Conservation (phyloP, 768 basidiomycete genomes). For the Suillus subaureus region DNA sequence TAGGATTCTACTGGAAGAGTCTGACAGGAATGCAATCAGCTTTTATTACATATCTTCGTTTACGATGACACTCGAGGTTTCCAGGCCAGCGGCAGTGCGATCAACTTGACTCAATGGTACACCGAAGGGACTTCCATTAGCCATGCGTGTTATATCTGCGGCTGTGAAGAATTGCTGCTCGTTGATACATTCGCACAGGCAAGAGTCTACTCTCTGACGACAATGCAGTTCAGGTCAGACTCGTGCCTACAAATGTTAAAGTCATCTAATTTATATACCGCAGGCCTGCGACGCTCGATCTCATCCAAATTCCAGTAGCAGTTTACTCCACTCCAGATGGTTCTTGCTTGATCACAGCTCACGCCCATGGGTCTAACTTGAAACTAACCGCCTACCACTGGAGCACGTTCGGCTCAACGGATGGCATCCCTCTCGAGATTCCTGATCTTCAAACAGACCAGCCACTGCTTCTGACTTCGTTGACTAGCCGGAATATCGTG, state of each 20-base stretch:
- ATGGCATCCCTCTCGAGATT: slow-evolving; percentile 43
- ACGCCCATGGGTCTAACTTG: slow-evolving; percentile 20
- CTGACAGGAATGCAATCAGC: slow-evolving; percentile 22
- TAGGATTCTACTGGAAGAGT: not conserved
- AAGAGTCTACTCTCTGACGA: slow-evolving; percentile 54
- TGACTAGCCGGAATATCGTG: slow-evolving; percentile 42
- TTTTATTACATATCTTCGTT: slow-evolving; percentile 45
- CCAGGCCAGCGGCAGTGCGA: slow-evolving; percentile 41
- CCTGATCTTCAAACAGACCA: slow-evolving; percentile 25
- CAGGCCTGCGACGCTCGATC: slow-evolving; percentile 48
- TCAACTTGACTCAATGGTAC: slow-evolving; percentile 50
- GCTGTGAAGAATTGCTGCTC: slow-evolving; percentile 54
- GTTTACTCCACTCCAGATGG: slow-evolving; percentile 56
- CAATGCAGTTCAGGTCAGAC: slow-evolving; percentile 54
- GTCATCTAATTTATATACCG: not conserved
- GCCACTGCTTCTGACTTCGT: slow-evolving; percentile 42
- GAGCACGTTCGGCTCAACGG: slow-evolving; percentile 54
- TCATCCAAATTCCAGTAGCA: slow-evolving; percentile 37
- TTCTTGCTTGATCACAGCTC: slow-evolving; percentile 47
- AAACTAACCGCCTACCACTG: slow-evolving; percentile 51
- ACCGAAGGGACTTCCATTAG: slow-evolving; percentile 26
- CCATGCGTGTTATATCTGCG: slow-evolving; percentile 46
- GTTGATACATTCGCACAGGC: slow-evolving; percentile 46
- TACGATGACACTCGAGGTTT: slow-evolving; percentile 50
- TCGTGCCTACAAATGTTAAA: not conserved